Evolutionary conservation across 1,139 yeast genomes (phyloP), one percentile per base, ranked within the genome.

Genomic region (Pneumocystis jirovecii): DNA sequence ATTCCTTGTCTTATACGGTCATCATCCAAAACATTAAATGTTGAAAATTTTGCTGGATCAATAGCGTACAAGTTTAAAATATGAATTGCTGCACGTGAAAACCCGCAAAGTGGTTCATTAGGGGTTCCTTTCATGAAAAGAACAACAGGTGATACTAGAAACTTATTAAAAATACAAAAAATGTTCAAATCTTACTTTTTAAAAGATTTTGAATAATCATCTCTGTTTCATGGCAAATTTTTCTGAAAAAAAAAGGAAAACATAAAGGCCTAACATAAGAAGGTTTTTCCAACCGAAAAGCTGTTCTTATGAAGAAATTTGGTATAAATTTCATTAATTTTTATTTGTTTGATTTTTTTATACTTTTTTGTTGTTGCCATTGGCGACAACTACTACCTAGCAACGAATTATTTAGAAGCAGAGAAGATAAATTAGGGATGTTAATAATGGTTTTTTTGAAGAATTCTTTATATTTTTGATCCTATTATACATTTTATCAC

Each of bases 101-200:
- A 95, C 1, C 99, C 98, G 80, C 99, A 95, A 73, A 90, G 96
- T 40, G 99, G 99, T 67, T 88, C 89, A 73, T 91, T 97, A 1
- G 99, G 99, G 0, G 98, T 95, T 12, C 96, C 96, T 74, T 89
- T 89, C 96, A 89, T 89, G 78, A 91, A 91, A 44, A 95, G 80
- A 12, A 95, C 98, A 17, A 93, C 97, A 21, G 96, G 96, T 3
- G 61, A 39, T 25, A 17, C 45, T 60, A 29, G 29, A 7, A 39
- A 39, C 10, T 10, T 3, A 6, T 50, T 25, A 25, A 25, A 50
- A 15, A 25, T 10, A 3, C 7, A 7, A 7, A 44, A 8, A 10
- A 25, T 21, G 56, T 31, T n/a, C n/a, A 12, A 6, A 25, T 39
- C 57, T 44, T 34, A 61, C 61, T 19, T 25, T 37, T 19, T 21